Evolutionary conservation across 306 rosid species (phyloP).

Genomic region (Prunus mira): DNA sequence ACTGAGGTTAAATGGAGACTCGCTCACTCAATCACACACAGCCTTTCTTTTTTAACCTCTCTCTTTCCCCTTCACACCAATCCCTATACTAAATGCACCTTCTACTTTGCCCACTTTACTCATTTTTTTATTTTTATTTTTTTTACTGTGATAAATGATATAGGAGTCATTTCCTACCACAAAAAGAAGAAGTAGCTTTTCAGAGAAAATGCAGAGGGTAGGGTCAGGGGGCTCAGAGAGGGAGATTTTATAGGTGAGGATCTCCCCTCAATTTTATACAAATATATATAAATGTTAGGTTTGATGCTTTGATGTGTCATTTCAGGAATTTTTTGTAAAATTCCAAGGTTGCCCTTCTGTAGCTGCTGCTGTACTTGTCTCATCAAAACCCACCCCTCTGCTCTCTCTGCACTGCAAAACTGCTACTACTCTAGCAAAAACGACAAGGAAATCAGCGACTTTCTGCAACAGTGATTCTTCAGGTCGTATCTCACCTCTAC

Average conservation of each 20-base stretch:
- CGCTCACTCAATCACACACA: not conserved
- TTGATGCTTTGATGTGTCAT: conserved; percentile 5
- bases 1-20: not conserved
- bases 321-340: not conserved
- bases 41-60: not conserved
- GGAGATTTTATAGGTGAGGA: not conserved
- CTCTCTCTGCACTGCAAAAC: not conserved
- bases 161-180: not conserved
- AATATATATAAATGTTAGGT: not conserved
- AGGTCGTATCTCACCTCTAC: not conserved
- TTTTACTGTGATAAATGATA: not conserved
- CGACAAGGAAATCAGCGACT: not conserved
- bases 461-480: not conserved
- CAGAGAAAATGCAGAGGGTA: not conserved
- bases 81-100: not conserved
- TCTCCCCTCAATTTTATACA: conserved; percentile 30
- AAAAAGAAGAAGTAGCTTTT: not conserved
- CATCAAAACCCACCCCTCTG: not conserved
- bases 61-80: not conserved
- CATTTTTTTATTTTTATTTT: not conserved
- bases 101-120: too few species aligned
- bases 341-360: not conserved
- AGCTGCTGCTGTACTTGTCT: not conserved
- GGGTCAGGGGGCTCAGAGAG: not conserved
- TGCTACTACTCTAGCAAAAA: not conserved